These are phyloP conservation scores for Cucumis hystrix DNA, from an alignment of 306 rosid genomes.

Conservation along the genomic window DNA sequence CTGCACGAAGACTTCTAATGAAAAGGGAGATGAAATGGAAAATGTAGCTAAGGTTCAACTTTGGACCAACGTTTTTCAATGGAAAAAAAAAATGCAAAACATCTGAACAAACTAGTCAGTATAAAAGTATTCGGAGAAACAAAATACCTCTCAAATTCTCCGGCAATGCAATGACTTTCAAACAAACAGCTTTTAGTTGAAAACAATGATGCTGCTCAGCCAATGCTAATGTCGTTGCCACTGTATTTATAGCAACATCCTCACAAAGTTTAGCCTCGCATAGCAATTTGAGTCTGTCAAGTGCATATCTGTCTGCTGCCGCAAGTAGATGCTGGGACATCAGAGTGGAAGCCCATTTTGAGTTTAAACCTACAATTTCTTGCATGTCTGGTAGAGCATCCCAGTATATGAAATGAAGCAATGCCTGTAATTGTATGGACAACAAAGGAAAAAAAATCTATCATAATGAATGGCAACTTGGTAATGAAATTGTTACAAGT, in stretches of 20 bases:
- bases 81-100: neutral
- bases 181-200: slow-evolving; percentile 7
- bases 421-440: neutral
- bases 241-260: slow-evolving; percentile 7
- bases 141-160: slow-evolving; percentile 6
- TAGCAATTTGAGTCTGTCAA: slow-evolving; percentile 7
- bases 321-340: slow-evolving; percentile 12
- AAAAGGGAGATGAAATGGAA: neutral
- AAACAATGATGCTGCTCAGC: slow-evolving; percentile 9
- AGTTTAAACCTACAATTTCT: neutral
- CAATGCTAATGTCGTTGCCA: slow-evolving; percentile 5
- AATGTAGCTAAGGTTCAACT: neutral
- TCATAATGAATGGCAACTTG: neutral
- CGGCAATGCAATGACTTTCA: slow-evolving; percentile 4
- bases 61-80: neutral
- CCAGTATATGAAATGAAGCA: slow-evolving; percentile 9
- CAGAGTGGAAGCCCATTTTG: slow-evolving; percentile 8
- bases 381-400: slow-evolving; percentile 5
- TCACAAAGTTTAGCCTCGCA: slow-evolving; percentile 12
- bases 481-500: neutral
- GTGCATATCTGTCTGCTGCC: slow-evolving; percentile 6
- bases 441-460: neutral
- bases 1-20: neutral
- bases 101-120: neutral
- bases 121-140: neutral